phyloP scores from a whole-genome alignment of 768 basidiomycete genomes.

The Cystofilobasidium ferigula region DNA sequence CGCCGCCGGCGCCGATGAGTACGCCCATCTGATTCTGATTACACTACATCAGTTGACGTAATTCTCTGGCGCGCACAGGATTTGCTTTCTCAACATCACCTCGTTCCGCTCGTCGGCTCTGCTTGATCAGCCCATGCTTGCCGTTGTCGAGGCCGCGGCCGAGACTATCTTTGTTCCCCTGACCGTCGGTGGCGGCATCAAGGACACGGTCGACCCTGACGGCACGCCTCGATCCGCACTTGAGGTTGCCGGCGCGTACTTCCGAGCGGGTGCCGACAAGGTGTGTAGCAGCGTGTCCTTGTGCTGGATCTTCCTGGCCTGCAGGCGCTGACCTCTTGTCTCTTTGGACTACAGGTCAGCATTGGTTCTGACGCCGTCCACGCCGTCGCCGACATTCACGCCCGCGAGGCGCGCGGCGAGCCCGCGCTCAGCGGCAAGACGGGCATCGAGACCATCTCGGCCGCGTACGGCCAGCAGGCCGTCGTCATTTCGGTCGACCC shows the following conservation, averaged over 20 bases:
- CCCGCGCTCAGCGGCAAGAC: constrained; percentile 49
- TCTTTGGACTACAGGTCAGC: constrained; percentile 44
- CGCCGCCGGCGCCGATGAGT: constrained; percentile 77
- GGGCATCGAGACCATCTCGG: constrained; percentile 84
- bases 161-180: constrained; percentile 89
- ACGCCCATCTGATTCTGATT: not conserved
- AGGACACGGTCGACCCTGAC: constrained; percentile 89
- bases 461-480: constrained; percentile 83
- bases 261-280: constrained; percentile 95
- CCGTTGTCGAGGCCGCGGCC: constrained; percentile 80
- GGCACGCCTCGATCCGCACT: constrained; percentile 74
- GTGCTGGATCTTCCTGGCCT: too few species aligned
- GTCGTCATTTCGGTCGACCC: constrained; percentile 98
- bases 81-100: constrained; percentile 97
- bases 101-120: constrained; percentile 95
- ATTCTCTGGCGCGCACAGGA: constrained; percentile 23
- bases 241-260: constrained; percentile 91
- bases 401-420: constrained; percentile 40
- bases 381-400: constrained; percentile 69
- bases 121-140: constrained; percentile 94
- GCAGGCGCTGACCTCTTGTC: not conserved
- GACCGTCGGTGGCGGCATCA: constrained; percentile 96
- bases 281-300: constrained; percentile 32
- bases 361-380: constrained; percentile 93
- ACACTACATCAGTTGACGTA: not conserved